phyloP scores from a whole-genome alignment of 1,284 basidiomycete genomes.

The Cryptococcus hybrid region DNA sequence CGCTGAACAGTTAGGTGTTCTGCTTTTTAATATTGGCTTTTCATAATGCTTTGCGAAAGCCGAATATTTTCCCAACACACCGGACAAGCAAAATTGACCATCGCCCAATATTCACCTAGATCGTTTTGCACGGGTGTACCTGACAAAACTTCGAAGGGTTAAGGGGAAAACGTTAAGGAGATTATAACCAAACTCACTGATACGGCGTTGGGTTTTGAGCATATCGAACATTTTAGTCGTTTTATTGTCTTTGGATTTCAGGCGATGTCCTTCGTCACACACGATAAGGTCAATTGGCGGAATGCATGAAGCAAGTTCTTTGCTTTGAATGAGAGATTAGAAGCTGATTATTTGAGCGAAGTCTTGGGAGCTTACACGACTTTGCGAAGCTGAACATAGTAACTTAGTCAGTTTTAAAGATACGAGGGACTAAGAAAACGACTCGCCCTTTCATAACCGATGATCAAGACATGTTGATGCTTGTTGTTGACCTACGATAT shows the following conservation, averaged over 20 bases:
- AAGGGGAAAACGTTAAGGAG: neutral
- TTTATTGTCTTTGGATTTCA: slow-evolving; percentile 88
- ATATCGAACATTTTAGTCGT: slow-evolving; percentile 85
- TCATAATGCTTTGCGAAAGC: slow-evolving; percentile 82
- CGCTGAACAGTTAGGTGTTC: slow-evolving; percentile 68
- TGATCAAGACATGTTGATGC: slow-evolving; percentile 78
- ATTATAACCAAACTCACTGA: slow-evolving; percentile 47
- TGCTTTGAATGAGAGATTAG: slow-evolving; percentile 27
- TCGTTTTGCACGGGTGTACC: slow-evolving; percentile 99
- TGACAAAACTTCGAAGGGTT: slow-evolving; percentile 65
- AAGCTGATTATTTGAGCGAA: neutral
- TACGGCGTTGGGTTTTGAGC: slow-evolving; percentile 67
- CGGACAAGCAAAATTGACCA: slow-evolving; percentile 96
- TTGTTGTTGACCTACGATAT: slow-evolving; percentile 55
- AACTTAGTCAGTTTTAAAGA: neutral
- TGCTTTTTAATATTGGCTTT: slow-evolving; percentile 80
- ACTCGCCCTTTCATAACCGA: slow-evolving; percentile 79
- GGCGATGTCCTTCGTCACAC: slow-evolving; percentile 95
- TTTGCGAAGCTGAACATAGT: slow-evolving; percentile 60
- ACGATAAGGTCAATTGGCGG: slow-evolving; percentile 91
- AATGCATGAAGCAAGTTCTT: slow-evolving; percentile 46
- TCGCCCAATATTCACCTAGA: slow-evolving; percentile 90
- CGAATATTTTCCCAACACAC: slow-evolving; percentile 67
- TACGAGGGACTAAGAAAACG: neutral
- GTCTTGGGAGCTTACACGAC: slow-evolving; percentile 61